Percentiles rank a stretch among this genome's conserved stretches.
These are phyloP conservation scores for Brasenia schreberi DNA, from an alignment of 164 flowering plant species.

Conservation along the genomic window DNA sequence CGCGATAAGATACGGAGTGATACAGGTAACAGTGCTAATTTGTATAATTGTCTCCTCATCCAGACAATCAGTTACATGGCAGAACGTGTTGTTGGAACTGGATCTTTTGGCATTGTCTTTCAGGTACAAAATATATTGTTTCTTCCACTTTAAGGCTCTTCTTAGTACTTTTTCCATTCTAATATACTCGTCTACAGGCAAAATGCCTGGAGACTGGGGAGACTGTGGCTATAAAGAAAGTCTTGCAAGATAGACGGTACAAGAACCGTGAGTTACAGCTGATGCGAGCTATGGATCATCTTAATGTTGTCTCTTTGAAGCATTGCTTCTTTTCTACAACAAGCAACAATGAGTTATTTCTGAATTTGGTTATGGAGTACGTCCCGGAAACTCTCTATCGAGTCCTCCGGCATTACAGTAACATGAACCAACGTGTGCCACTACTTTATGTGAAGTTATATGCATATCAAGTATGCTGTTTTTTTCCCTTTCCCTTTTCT, in stretches of 20 bases:
- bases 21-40: too few relatives aligned
- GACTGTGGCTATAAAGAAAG: slow-evolving; percentile 88
- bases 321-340: slow-evolving; percentile 96
- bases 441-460: slow-evolving; percentile 85
- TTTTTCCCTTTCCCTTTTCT: neutral
- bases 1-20: too few relatives aligned
- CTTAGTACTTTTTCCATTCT: too few relatives aligned
- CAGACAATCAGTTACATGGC: slow-evolving; percentile 99
- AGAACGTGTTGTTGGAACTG: slow-evolving; percentile 93
- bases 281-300: slow-evolving; percentile 94
- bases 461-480: slow-evolving; percentile 64
- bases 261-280: slow-evolving; percentile 90
- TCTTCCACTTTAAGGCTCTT: too few relatives aligned
- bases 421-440: slow-evolving; percentile 80
- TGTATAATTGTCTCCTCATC: neutral
- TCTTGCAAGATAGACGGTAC: slow-evolving; percentile 84
- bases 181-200: slow-evolving; percentile 52
- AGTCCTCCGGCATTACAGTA: slow-evolving; percentile 67
- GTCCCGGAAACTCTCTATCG: slow-evolving; percentile 83
- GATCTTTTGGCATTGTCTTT: slow-evolving; percentile 90
- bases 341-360: slow-evolving; percentile 75
- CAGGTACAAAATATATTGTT: slow-evolving; percentile 43
- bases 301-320: slow-evolving; percentile 76
- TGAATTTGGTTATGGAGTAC: slow-evolving; percentile 92
- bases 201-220: slow-evolving; percentile 93